Evolutionary conservation across 257 asterid species (phyloP).

Genomic region (Mentha longifolia): DNA sequence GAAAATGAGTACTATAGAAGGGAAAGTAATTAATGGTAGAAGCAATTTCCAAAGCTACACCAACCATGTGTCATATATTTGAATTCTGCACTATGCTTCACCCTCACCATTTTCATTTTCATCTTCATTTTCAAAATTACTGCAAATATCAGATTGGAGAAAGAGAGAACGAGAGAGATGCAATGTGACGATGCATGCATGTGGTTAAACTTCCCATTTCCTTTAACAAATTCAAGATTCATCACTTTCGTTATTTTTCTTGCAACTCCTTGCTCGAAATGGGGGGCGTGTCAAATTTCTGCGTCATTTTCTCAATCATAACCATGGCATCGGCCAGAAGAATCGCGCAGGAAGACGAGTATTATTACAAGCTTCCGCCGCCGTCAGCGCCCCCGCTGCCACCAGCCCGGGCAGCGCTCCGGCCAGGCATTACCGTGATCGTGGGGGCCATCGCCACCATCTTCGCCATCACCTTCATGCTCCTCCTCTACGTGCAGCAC

Average conservation of each 20-base stretch:
- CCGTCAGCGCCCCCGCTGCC: conserved; percentile 30
- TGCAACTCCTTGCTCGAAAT: too few relatives aligned
- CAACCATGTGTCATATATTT: conserved; percentile 48
- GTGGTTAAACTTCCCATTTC: too few relatives aligned
- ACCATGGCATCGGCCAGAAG: conserved; percentile 3
- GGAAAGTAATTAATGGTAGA: conserved; percentile 25
- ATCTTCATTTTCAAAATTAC: too few relatives aligned
- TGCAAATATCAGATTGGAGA: too few relatives aligned
- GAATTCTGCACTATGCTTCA: not conserved
- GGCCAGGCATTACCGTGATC: conserved; percentile 51
- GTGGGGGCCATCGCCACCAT: conserved; percentile 53
- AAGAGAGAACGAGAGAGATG: too few relatives aligned
- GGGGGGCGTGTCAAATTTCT: conserved; percentile 21
- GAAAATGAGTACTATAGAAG: not conserved
- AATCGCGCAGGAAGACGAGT: conserved; percentile 1
- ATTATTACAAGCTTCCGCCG: conserved; percentile 7
- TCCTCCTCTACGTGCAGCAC: conserved; percentile 62
- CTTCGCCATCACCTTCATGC: conserved; percentile 49
- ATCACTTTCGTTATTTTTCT: too few relatives aligned
- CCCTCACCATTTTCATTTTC: too few relatives aligned
- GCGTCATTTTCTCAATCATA: not conserved
- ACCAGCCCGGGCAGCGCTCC: conserved; percentile 23
- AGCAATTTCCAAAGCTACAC: conserved; percentile 23
- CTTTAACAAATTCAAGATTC: too few relatives aligned
- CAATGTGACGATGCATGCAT: too few relatives aligned